These are phyloP conservation scores for Euphorbia corollata DNA, from an alignment of 441 rosid genomes.

Conservation along the genomic window DNA sequence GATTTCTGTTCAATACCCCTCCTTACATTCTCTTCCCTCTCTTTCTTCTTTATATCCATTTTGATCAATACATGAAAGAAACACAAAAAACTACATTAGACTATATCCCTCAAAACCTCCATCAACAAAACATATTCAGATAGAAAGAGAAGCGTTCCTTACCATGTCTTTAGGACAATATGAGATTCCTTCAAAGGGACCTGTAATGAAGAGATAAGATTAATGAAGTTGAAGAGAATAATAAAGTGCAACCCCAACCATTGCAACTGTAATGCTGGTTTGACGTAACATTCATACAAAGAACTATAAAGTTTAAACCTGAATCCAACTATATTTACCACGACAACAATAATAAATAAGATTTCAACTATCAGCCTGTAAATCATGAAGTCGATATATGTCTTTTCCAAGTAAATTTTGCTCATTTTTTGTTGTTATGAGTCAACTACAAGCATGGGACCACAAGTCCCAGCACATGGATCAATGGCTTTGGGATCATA, in stretches of 20 bases:
- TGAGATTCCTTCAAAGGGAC: slow-evolving; percentile 86
- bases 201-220: slow-evolving; percentile 34
- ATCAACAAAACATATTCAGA: background rate
- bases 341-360: background rate
- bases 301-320: background rate
- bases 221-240: slow-evolving; percentile 11
- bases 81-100: background rate
- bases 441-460: background rate
- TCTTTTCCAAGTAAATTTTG: background rate
- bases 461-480: background rate
- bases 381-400: background rate
- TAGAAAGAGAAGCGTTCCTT: slow-evolving; percentile 16
- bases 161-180: slow-evolving; percentile 64
- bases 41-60: slow-evolving; percentile 43
- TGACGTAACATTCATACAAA: background rate
- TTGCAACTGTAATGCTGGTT: background rate
- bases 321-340: background rate
- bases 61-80: slow-evolving; percentile 9
- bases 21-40: slow-evolving; percentile 56
- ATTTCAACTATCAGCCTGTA: background rate
- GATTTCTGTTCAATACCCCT: slow-evolving; percentile 57
- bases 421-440: background rate
- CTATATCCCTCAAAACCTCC: background rate
- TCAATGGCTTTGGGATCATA: background rate
- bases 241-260: background rate